Base-by-base conservation (phyloP, 2,329 filamentous ascomycete genomes). In the Ceratocystis diversiconidia region DNA sequence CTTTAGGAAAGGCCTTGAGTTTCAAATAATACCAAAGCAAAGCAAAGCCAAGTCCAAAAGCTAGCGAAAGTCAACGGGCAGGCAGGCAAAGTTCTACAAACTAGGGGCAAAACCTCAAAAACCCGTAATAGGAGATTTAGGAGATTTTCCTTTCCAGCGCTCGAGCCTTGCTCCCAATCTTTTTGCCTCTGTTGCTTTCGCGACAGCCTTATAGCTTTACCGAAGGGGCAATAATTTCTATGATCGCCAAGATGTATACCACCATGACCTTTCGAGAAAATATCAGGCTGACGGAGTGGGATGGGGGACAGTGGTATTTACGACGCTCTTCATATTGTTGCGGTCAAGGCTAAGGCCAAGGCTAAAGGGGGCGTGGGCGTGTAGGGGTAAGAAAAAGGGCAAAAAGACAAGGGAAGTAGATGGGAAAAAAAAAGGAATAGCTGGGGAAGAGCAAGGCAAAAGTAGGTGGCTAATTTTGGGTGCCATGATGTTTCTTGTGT, bases 191-290 rank as follows among this genome's bases (percentile, higher is more conserved):
- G 52, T 57, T 32, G 12, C 28, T 57, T 57, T 57, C 52, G 52
- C 52, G 52, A 57, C 52, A 57, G 52, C 52, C 52, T 57, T 57
- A 57, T 57, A 57, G 52, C 25, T 57, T 30, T 57, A 32, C 52
- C 10, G 30, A 57, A 57, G 28, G 52, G 52, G 52, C 52, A 57
- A n/a, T n/a, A 57, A 30, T 7, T 57, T 57, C 28, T 22, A 57
- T 57, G 52, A 57, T 57, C 52, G 52, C 52, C 22, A 57, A 25
- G 22, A 30, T 32, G 52, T 57, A 57, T 57, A 17, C 52, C 7
- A 57, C 28, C 52, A 30, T 57, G 12, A n/a, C 52, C 52, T n/a
- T n/a, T 41, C 7, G 22, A 30, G 22, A 30, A 22, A 55, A 25
- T 55, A 55, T 55, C 50, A 25, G 50, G 50, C 25, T 15, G 12